Percentiles rank a stretch among this genome's conserved stretches.
Evolutionary conservation across 140 eudicot genomes (phyloP).

Genomic region (Flaveria floridana): DNA sequence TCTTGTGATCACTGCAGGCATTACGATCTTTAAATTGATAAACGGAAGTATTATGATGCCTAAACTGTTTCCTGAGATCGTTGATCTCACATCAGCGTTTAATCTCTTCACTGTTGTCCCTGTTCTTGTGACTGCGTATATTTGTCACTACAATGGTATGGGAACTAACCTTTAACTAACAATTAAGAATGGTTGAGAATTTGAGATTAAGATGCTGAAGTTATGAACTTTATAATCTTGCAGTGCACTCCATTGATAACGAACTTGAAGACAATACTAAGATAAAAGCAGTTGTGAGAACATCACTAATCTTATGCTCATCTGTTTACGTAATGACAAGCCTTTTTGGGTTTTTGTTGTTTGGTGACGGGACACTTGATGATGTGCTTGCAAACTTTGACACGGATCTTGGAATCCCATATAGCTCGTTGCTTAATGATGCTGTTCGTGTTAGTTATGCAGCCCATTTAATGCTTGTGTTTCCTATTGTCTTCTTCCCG

Average conservation of each 20-base stretch:
- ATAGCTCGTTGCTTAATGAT: constrained; percentile 77
- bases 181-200: neutral
- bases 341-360: constrained; percentile 79
- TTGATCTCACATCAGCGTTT: constrained; percentile 58
- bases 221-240: constrained; percentile 26
- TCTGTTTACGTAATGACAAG: constrained; percentile 89
- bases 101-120: constrained; percentile 94
- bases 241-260: constrained; percentile 95
- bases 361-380: constrained; percentile 87
- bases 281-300: constrained; percentile 73
- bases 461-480: constrained; percentile 93
- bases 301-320: constrained; percentile 78
- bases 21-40: constrained; percentile 60
- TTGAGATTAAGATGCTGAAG: constrained; percentile 15
- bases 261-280: constrained; percentile 88
- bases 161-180: neutral
- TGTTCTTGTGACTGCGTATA: constrained; percentile 87
- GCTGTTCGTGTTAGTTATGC: constrained; percentile 97
- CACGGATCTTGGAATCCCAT: constrained; percentile 82
- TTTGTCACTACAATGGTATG: constrained; percentile 92
- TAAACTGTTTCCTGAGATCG: constrained; percentile 60
- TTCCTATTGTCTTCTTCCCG: constrained; percentile 88
- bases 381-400: constrained; percentile 97
- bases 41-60: constrained; percentile 67
- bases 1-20: constrained; percentile 80